Evolutionary conservation across 768 basidiomycete genomes (phyloP), one percentile per base, ranked within the genome.

Genomic region (Neoboletus brunneissimus): DNA sequence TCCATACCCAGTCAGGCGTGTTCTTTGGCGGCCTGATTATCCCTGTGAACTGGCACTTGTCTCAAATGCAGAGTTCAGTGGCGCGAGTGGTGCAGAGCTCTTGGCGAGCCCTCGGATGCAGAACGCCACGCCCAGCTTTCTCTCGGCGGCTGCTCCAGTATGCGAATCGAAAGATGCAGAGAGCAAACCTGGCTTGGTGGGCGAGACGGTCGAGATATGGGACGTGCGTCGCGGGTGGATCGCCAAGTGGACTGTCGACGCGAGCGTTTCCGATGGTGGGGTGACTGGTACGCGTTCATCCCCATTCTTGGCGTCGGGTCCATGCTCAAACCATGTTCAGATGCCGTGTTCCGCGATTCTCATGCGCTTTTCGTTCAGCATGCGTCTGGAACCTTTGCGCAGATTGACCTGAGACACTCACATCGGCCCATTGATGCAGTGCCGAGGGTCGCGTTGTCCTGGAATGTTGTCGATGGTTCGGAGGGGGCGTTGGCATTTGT

Each of bases 131-230:
- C 60, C 62, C 57, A 65, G 58, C 31, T 64, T 72, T 38, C 56
- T 71, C 25, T 52, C 57, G 27, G 52, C 51, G 16, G 53, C 37
- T 3, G 25, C 27, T 29, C 55, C 61, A 4, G 50, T 20, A 5
- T 43, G 44, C 6, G 69, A 69, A 11, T 48, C 49, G 8, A 67
- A 63, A 7, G 62, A 61, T 1, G 47, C 49, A 20, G 60, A 62
- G 2, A 60, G 62, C 4, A 70, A 57, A 27, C 1, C 45, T 18
- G 45, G 57, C 3, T 41, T 42, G 12, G 48, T 63, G 3, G 81
- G 84, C 3, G 87, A 91, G 64, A 74, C 83, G 0, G 77, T 91
- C 31, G 91, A 93, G 63, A 86, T 94, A 23, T 94, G 92, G 92
- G 91, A 94, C 67, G 88, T 89, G 2, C 77, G 91, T 52, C 76